A percentile compares a stretch with the other conserved stretches of the same genome.
These are phyloP conservation scores for Boletellus sp. DNA, from an alignment of 768 basidiomycete genomes.

Conservation along the genomic window DNA sequence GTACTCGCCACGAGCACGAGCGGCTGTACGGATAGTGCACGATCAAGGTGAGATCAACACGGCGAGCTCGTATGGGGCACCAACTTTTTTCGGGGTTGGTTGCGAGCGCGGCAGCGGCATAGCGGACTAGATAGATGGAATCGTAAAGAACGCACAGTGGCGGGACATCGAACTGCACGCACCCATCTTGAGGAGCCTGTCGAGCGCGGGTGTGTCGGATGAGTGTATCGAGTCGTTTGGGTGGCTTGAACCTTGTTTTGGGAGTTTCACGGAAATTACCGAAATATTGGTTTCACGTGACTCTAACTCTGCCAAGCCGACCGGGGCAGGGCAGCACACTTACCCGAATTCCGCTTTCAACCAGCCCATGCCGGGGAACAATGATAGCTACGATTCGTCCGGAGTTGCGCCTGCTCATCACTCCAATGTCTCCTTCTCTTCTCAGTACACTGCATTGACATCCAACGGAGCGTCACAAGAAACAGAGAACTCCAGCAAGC, in stretches of 20 bases:
- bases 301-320: not conserved
- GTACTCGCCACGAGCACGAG: slow-evolving; percentile 93
- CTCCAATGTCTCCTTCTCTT: slow-evolving; percentile 28
- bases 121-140: slow-evolving; percentile 62
- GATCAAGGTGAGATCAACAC: slow-evolving; percentile 7
- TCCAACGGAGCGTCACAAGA: slow-evolving; percentile 24
- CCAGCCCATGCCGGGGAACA: slow-evolving; percentile 27
- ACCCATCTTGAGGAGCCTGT: slow-evolving; percentile 63
- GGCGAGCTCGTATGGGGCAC: slow-evolving; percentile 27
- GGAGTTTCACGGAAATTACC: slow-evolving; percentile 29
- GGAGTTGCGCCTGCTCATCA: slow-evolving; percentile 18
- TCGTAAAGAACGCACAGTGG: slow-evolving; percentile 18
- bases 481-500: slow-evolving; percentile 17
- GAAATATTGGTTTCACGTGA: slow-evolving; percentile 3
- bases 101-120: slow-evolving; percentile 83
- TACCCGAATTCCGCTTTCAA: not conserved
- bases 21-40: slow-evolving; percentile 48
- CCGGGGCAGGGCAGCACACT: not conserved
- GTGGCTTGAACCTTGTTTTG: slow-evolving; percentile 34
- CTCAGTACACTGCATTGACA: slow-evolving; percentile 27
- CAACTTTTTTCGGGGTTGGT: slow-evolving; percentile 94
- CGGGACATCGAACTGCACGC: slow-evolving; percentile 32
- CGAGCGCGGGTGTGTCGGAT: slow-evolving; percentile 39
- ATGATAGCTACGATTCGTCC: slow-evolving; percentile 26
- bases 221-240: slow-evolving; percentile 41